Percentiles rank a stretch among this genome's conserved stretches.
Evolutionary conservation across 2,329 filamentous ascomycete genomes (phyloP).

Genomic region (Botryotinia narcissicola): DNA sequence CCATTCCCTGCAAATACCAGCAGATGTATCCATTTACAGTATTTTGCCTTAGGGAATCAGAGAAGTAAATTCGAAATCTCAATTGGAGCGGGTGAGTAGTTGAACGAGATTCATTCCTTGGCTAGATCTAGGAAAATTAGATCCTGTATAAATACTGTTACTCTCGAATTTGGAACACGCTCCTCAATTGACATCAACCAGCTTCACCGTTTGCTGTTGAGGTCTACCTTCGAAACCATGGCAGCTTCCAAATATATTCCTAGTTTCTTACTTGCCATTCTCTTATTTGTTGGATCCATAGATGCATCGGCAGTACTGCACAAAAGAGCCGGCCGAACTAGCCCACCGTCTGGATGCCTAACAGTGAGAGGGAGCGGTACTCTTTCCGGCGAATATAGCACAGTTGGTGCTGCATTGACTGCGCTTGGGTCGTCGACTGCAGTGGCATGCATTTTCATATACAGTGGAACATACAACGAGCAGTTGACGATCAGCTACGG

Average conservation of each 20-base stretch:
- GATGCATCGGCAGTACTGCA: neutral
- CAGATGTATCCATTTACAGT: neutral
- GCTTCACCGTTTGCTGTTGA: neutral
- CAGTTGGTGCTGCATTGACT: neutral
- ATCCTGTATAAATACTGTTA: neutral
- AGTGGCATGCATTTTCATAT: constrained; percentile 4
- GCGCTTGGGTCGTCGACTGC: constrained; percentile 5
- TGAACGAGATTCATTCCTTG: neutral
- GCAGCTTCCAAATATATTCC: neutral
- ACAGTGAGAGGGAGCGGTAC: constrained; percentile 20
- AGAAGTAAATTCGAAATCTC: neutral
- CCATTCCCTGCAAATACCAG: neutral
- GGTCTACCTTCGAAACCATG: neutral
- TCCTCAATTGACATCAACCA: neutral
- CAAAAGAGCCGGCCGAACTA: constrained; percentile 7
- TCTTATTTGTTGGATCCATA: neutral
- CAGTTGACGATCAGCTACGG: neutral
- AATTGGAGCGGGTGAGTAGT: neutral
- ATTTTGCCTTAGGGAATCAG: neutral
- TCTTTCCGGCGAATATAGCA: constrained; percentile 19
- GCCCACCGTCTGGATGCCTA: constrained; percentile 16
- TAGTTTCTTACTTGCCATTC: neutral
- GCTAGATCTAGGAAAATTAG: neutral
- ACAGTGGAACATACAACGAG: constrained; percentile 7
- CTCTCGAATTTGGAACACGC: neutral